Percentiles rank a stretch among this genome's conserved stretches.
Evolutionary conservation across 441 rosid species (phyloP).

Genomic region (Corymbia citriodora): DNA sequence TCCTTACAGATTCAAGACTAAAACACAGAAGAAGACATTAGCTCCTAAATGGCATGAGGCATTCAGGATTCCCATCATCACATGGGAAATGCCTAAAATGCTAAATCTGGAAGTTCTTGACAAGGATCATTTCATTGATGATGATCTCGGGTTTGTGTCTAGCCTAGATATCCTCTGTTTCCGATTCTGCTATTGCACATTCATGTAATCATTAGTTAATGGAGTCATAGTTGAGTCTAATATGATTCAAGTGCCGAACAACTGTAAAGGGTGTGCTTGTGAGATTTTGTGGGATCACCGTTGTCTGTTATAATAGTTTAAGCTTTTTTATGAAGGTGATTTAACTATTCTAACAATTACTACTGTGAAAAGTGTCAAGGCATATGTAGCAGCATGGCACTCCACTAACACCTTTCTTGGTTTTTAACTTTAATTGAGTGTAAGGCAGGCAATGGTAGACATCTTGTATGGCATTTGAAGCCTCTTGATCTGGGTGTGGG

Average conservation of each 20-base stretch:
- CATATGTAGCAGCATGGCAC: neutral
- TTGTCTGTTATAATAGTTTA: neutral
- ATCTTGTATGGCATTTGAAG: neutral
- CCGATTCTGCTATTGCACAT: neutral
- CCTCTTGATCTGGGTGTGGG: neutral
- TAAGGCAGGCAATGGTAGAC: neutral
- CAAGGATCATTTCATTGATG: conserved; percentile 82
- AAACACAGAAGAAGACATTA: conserved; percentile 58
- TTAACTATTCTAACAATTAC: neutral
- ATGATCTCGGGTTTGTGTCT: conserved; percentile 73
- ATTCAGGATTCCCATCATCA: conserved; percentile 66
- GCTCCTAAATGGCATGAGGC: conserved; percentile 93
- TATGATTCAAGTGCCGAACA: neutral
- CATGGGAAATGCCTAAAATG: conserved; percentile 67
- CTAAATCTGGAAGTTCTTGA: conserved; percentile 72
- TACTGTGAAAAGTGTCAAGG: neutral
- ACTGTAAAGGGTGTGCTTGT: neutral
- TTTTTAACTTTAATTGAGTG: neutral
- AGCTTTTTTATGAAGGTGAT: neutral
- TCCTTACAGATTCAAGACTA: conserved; percentile 67
- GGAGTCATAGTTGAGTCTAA: neutral
- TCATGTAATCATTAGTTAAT: neutral
- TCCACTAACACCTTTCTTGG: neutral
- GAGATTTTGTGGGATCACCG: neutral
- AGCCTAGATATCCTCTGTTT: neutral